A percentile compares a stretch with the other conserved stretches of the same genome.
phyloP scores from a whole-genome alignment of 108 stramenopile species.

The Cyclotella atomus region DNA sequence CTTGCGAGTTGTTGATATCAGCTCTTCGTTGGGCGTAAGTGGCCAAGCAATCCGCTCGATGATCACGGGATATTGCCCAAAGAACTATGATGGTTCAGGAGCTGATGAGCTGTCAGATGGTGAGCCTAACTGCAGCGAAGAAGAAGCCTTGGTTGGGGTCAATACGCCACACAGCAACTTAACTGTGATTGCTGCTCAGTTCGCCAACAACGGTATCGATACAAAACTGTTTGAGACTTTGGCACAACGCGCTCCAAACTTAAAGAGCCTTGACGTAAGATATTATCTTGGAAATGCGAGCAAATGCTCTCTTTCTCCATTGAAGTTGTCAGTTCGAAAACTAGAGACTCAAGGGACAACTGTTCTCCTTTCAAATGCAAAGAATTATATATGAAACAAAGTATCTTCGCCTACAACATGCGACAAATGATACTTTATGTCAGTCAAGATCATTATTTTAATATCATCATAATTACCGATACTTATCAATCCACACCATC shows the following conservation, averaged over 20 bases:
- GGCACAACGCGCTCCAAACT: conserved; percentile 12
- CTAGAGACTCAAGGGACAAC: too few species aligned
- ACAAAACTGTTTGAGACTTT: conserved; percentile 12
- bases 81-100: background rate
- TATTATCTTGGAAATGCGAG: conserved; percentile 13
- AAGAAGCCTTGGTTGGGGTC: background rate
- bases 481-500: conserved; percentile 18
- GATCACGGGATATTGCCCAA: conserved; percentile 5
- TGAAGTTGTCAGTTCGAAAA: conserved; percentile 28
- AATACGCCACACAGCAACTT: conserved; percentile 16
- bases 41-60: conserved; percentile 20
- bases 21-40: conserved; percentile 14
- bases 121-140: background rate
- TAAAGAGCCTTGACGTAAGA: conserved; percentile 28
- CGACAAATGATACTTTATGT: too few species aligned
- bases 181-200: conserved; percentile 21
- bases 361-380: too few species aligned
- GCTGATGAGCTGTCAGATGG: background rate
- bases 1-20: conserved; percentile 29
- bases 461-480: too few species aligned
- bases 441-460: too few species aligned
- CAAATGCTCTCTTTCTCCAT: background rate
- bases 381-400: too few species aligned
- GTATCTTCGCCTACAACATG: too few species aligned
- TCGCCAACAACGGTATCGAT: conserved; percentile 18